A percentile compares a stretch with the other conserved stretches of the same genome.
Conservation (phyloP, 495 filamentous ascomycete genomes). For the Trichodelitschia bisporula region DNA sequence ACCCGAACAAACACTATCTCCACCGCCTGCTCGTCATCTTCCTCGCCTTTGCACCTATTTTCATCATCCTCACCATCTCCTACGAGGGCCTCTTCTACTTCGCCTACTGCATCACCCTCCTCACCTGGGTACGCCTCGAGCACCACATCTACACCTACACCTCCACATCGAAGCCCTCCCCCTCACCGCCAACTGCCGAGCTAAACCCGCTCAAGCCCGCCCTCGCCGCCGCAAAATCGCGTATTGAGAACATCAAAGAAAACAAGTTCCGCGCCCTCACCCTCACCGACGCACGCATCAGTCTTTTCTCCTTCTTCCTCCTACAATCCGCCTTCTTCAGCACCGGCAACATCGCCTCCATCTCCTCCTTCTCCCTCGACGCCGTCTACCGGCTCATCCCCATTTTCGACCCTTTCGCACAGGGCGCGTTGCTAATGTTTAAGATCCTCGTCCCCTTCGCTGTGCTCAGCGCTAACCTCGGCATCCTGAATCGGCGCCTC, state of each 20-base stretch:
- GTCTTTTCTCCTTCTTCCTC: conserved; percentile 85
- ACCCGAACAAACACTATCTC: conserved; percentile 70
- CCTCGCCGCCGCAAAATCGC: background rate
- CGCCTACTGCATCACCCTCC: conserved; percentile 56
- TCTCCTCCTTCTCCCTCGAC: conserved; percentile 87
- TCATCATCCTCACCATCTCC: conserved; percentile 90
- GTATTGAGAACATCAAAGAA: background rate
- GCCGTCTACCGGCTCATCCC: conserved; percentile 80
- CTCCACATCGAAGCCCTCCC: conserved; percentile 6
- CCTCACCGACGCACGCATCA: conserved; percentile 60
- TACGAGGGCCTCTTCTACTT: conserved; percentile 97
- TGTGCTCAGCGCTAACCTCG: conserved; percentile 77
- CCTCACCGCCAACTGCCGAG: conserved; percentile 5
- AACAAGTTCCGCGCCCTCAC: conserved; percentile 39
- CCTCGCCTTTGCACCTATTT: conserved; percentile 76
- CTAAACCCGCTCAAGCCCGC: background rate
- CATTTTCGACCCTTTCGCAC: conserved; percentile 80
- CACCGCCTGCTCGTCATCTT: conserved; percentile 79
- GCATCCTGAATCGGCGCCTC: conserved; percentile 68
- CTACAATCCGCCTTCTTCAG: conserved; percentile 93
- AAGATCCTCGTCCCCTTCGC: conserved; percentile 90
- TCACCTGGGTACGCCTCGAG: conserved; percentile 81
- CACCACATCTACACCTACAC: conserved; percentile 43
- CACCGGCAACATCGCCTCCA: conserved; percentile 85
- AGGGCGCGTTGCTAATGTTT: conserved; percentile 64